Base-by-base conservation (phyloP, 2,329 filamentous ascomycete species). In the Graphilbum sp. region DNA sequence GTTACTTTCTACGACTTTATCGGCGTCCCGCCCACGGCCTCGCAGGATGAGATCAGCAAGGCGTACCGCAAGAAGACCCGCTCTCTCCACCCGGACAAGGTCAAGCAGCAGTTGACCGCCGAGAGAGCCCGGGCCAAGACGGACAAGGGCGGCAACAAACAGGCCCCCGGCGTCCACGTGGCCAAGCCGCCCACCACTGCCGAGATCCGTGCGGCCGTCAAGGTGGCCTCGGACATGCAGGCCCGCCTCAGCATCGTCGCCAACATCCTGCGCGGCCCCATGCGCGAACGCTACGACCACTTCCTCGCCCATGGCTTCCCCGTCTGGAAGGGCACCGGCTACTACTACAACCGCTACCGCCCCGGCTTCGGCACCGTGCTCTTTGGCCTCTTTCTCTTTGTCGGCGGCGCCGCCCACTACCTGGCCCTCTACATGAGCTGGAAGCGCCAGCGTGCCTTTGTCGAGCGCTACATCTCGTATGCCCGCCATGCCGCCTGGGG, bases 1-100 rank as follows among this genome's bases (percentile, higher is more conserved):
- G 70, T 84, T 43, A 90, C 83, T 49, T 98, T 98, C 61, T 98
- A 98, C 72, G 79, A 92, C 54, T 90, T 94, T 61, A 67, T 98
- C 45, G 86, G 79, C 51, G 71, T 94, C 46, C 65, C 69, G 36
- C 65, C 75, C 42, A 69, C 68, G 41, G 88, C 86, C 43, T 79
- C 69, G 49, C 77, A 83, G 47, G 85, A 94, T 45, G 84, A 94
- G 45, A 81, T 98, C 61, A 86, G 79, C 65, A 92, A 90, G 59
- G 87, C 86, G 50, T 94, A 92, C 68, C 83, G 84, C 63, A 86
- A 87, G 62, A 85, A 79, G 61, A 81, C 86, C 34, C 72, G 78
- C 46, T 67, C 72, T 38, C 67, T 95, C 35, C 90, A 98, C 58
- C 90, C 90, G 1, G 90, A 98, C 72, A 98, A 96, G 66, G 87